These are phyloP conservation scores for Podospora comata DNA, from an alignment of 495 filamentous ascomycete species.

Conservation along the genomic window DNA sequence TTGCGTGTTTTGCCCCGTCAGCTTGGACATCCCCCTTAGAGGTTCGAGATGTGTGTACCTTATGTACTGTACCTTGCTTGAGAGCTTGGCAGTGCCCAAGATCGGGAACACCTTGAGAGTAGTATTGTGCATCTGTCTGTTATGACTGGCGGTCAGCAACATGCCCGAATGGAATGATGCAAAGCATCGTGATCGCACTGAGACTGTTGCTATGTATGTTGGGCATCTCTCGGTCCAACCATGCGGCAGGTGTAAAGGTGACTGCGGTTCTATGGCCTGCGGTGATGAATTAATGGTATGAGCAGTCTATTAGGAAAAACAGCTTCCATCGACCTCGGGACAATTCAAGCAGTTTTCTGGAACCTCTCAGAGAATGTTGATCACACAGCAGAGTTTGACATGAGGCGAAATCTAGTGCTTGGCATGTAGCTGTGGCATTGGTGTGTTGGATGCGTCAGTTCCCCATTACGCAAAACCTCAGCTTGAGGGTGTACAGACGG, in stretches of 20 bases:
- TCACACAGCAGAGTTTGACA: too few species aligned
- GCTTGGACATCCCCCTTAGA: conserved; percentile 2
- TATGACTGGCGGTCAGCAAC: neutral
- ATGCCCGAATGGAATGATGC: neutral
- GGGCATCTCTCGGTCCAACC: neutral
- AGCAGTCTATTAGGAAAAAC: too few species aligned
- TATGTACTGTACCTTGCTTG: neutral
- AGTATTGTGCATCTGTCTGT: neutral
- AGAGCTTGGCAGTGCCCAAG: neutral
- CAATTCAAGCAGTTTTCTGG: too few species aligned
- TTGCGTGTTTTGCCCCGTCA: too few species aligned
- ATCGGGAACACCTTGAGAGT: neutral
- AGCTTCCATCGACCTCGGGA: too few species aligned
- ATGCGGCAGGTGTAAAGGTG: neutral
- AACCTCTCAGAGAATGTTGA: too few species aligned
- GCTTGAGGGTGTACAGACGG: neutral
- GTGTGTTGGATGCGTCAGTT: too few species aligned
- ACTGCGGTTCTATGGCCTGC: neutral
- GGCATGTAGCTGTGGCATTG: too few species aligned
- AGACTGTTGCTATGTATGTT: neutral
- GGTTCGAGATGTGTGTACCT: conserved; percentile 19
- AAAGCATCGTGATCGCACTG: neutral
- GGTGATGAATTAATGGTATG: too few species aligned
- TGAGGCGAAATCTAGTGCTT: too few species aligned
- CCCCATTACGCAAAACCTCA: neutral